A percentile compares a stretch with the other conserved stretches of the same genome.
These are phyloP conservation scores for Rhizophagus sp. DNA, from an alignment of 192 early-diverging fungal genomes.

Conservation along the genomic window DNA sequence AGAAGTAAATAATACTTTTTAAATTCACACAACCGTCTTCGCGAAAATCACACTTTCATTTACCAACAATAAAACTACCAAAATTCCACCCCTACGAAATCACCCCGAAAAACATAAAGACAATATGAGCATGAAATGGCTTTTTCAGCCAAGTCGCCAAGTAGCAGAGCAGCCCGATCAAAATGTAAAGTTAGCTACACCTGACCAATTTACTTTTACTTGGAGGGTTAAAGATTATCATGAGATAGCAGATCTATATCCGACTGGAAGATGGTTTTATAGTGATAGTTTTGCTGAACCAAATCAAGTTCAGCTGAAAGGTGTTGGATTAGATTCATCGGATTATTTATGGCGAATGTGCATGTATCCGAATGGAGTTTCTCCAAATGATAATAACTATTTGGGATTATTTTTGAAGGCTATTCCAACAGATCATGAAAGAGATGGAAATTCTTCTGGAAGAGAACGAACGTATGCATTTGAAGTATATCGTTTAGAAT, in stretches of 20 bases:
- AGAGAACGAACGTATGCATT: slow-evolving; percentile 16
- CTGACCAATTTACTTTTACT: slow-evolving; percentile 22
- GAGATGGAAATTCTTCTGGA: slow-evolving; percentile 21
- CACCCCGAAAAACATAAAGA: background rate
- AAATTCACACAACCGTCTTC: background rate
- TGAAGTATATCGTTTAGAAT: slow-evolving; percentile 22
- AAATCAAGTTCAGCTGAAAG: background rate
- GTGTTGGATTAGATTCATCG: background rate
- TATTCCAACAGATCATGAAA: slow-evolving; percentile 17
- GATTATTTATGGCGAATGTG: slow-evolving; percentile 19
- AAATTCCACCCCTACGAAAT: slow-evolving; percentile 10
- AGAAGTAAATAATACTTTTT: no score
- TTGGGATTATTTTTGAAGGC: slow-evolving; percentile 17
- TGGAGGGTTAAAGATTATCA: slow-evolving; percentile 14
- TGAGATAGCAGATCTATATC: slow-evolving; percentile 19
- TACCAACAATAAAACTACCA: background rate
- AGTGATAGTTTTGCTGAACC: slow-evolving; percentile 18
- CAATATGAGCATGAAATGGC: slow-evolving; percentile 14
- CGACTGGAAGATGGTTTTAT: slow-evolving; percentile 21
- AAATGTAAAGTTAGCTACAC: slow-evolving; percentile 3
- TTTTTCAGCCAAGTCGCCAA: slow-evolving; percentile 9
- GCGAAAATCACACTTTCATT: background rate
- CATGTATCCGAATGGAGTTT: slow-evolving; percentile 20
- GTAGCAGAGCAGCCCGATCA: slow-evolving; percentile 6
- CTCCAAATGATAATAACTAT: slow-evolving; percentile 8